A percentile compares a stretch with the other conserved stretches of the same genome.
Evolutionary conservation across 169 alveolate species (phyloP).

Genomic region (Eimeria necatrix): DNA sequence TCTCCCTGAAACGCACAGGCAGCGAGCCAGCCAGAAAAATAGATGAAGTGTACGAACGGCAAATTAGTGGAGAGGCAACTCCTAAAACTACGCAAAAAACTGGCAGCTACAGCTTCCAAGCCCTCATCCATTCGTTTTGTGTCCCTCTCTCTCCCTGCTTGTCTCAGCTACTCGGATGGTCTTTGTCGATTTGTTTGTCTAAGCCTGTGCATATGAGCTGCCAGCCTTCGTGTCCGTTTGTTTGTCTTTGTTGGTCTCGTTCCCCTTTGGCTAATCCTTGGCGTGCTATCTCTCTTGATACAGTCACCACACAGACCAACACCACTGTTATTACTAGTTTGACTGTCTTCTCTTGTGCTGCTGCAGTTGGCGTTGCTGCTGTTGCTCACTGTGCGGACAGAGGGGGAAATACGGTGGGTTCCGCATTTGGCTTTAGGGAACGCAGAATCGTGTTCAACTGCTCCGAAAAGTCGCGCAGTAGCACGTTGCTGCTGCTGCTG

Average conservation of each 20-base stretch:
- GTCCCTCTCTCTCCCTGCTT: background rate
- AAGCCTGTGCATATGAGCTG: background rate
- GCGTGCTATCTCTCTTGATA: background rate
- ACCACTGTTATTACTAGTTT: background rate
- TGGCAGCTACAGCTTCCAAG: no score
- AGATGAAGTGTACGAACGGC: no score
- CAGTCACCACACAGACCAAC: background rate
- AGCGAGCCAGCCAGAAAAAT: background rate
- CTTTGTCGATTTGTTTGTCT: no score
- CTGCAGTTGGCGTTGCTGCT: conserved; percentile 3
- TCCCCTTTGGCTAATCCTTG: background rate
- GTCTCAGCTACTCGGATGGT: background rate
- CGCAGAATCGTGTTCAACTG: background rate
- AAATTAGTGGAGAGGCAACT: no score
- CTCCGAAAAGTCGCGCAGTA: background rate
- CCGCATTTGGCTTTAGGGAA: conserved; percentile 41
- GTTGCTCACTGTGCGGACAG: conserved; percentile 34
- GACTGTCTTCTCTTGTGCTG: background rate
- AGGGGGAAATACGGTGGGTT: conserved; percentile 65
- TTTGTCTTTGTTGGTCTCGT: background rate
- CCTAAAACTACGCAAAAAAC: background rate
- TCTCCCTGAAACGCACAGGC: background rate
- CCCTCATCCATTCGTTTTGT: no score
- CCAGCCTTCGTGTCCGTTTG: background rate
- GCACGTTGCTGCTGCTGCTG: background rate